These are phyloP conservation scores for Blastobotrys parvus DNA, from an alignment of 805 yeast genomes.

Conservation along the genomic window DNA sequence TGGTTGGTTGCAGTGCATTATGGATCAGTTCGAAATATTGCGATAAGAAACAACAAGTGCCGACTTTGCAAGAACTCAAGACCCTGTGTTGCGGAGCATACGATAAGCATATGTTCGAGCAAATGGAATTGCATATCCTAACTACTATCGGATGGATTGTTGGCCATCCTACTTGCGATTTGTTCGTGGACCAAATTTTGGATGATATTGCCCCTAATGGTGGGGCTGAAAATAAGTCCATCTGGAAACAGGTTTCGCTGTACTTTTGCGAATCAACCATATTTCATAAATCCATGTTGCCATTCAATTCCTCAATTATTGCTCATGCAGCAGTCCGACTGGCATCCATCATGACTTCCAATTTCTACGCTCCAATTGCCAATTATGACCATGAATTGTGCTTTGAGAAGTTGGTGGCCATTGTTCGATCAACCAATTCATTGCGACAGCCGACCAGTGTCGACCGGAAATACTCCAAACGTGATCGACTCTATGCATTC, in stretches of 20 bases:
- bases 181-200: constrained; percentile 31
- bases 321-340: constrained; percentile 31
- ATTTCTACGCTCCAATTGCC: neutral
- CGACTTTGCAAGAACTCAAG: constrained; percentile 63
- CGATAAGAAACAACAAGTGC: constrained; percentile 67
- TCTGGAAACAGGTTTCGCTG: constrained; percentile 21
- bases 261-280: constrained; percentile 31
- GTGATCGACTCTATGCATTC: neutral
- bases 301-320: constrained; percentile 23
- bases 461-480: constrained; percentile 14
- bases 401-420: constrained; percentile 12
- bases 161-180: constrained; percentile 50
- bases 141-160: constrained; percentile 66
- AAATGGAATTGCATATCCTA: constrained; percentile 72
- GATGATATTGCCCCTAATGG: constrained; percentile 15
- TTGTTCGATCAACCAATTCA: neutral
- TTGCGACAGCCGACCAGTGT: constrained; percentile 9
- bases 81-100: constrained; percentile 62
- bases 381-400: constrained; percentile 7
- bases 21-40: constrained; percentile 89
- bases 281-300: constrained; percentile 26
- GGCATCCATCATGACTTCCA: constrained; percentile 16
- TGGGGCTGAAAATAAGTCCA: constrained; percentile 5
- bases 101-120: constrained; percentile 52
- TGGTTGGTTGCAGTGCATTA: constrained; percentile 83